A percentile compares a stretch with the other conserved stretches of the same genome.
phyloP scores from a whole-genome alignment of 208 protist species.

The Acanthamoeba royreba region DNA sequence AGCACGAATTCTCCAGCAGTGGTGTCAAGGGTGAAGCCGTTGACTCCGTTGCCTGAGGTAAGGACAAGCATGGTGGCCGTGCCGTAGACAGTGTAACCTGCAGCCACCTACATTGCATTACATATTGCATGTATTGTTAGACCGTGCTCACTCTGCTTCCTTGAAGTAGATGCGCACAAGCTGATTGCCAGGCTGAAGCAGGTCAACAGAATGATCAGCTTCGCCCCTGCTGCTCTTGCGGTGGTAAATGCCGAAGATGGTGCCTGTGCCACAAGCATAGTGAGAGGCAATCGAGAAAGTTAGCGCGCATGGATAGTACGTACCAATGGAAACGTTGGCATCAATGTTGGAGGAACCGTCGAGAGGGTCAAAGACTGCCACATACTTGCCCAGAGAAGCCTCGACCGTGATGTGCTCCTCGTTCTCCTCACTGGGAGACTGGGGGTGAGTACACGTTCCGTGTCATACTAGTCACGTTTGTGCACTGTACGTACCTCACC shows the following conservation, averaged over 20 bases:
- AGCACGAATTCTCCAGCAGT: conserved; percentile 95
- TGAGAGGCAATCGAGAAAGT: no score
- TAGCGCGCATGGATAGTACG: no score
- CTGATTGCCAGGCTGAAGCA: conserved; percentile 60
- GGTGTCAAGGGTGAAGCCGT: conserved; percentile 39
- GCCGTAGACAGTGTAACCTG: conserved; percentile 84
- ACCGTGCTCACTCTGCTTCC: neutral
- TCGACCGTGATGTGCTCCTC: conserved; percentile 72
- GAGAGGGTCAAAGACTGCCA: conserved; percentile 94
- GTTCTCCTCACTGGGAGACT: conserved; percentile 74
- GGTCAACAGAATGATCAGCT: neutral
- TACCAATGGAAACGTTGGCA: conserved; percentile 93
- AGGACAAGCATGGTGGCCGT: conserved; percentile 82
- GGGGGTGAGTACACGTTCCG: no score
- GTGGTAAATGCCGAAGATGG: conserved; percentile 89
- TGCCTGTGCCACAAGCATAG: no score
- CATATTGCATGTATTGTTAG: no score
- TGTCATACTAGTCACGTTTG: no score
- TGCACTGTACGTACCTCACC: neutral
- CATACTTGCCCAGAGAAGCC: conserved; percentile 81
- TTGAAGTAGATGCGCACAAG: conserved; percentile 49
- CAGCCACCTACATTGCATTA: neutral
- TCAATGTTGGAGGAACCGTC: conserved; percentile 97
- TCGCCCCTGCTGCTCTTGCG: conserved; percentile 52
- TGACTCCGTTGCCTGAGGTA: conserved; percentile 84